Conservation (phyloP, 1,139 yeast species). For the Suzukiozyma palmioleophila region DNA sequence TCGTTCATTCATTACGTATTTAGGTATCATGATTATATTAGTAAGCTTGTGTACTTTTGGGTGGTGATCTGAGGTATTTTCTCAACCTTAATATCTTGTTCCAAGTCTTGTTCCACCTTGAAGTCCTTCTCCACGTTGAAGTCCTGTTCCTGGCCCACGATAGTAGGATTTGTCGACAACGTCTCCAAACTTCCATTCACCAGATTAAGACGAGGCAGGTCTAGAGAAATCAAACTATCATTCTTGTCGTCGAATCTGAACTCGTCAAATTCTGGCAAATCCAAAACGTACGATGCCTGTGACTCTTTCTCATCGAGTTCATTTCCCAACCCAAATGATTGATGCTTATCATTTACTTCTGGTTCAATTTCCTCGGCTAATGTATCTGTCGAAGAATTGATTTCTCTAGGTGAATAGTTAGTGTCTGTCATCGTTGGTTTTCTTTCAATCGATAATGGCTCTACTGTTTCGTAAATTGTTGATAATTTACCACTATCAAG, state of each 20-base stretch:
- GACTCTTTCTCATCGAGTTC: neutral
- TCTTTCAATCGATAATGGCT: constrained; percentile 24
- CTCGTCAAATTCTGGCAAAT: constrained; percentile 1
- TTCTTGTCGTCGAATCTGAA: neutral
- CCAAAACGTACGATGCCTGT: neutral
- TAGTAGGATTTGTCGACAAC: constrained; percentile 16
- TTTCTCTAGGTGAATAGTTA: constrained; percentile 1
- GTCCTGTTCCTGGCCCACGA: neutral
- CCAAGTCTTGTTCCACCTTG: too few species aligned
- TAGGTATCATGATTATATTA: too few species aligned
- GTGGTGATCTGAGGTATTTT: too few species aligned
- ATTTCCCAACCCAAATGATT: too few species aligned
- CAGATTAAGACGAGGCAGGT: constrained; percentile 4
- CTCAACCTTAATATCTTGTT: too few species aligned
- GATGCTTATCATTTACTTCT: neutral
- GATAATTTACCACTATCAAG: constrained; percentile 1
- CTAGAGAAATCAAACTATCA: neutral
- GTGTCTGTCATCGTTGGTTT: constrained; percentile 10
- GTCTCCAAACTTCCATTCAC: constrained; percentile 20
- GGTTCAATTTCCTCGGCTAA: constrained; percentile 1
- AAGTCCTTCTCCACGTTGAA: too few species aligned
- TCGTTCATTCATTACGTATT: too few species aligned
- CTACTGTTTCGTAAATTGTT: constrained; percentile 1
- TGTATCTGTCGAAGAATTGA: constrained; percentile 8
- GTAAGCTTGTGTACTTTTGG: too few species aligned